Evolutionary conservation across 192 early-diverging fungal species (phyloP), one percentile per base, ranked within the genome.

Genomic region (Diversispora epigaea): DNA sequence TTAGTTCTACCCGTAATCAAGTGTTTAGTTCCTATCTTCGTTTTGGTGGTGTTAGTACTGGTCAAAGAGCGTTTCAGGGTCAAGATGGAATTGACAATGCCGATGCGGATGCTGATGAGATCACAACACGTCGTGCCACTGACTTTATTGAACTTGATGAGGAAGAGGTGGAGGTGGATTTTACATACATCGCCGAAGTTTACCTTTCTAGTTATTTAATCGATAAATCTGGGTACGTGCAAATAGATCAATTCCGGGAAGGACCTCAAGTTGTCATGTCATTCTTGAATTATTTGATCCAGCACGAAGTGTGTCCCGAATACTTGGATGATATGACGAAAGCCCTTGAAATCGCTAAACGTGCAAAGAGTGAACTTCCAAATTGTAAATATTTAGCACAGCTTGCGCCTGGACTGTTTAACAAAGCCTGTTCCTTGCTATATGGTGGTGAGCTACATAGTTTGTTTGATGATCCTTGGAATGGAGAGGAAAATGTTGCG

Each of bases 141-240:
- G 84, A 85, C 40, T 60, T n/a, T 3, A 78, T 84, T 12, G 82
- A 83, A 0, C 65, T 81, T 14, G 83, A 85, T 49, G 61, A 71
- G 0, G 84, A 86, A 10, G 81, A 66, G 1, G 67, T 76, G 14
- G 78, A 79, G 46, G 74, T 81, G 32, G 78, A 83, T 14, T 84
- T 83, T 55, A 74, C 79, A 0, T 80, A 83, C 17, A 83, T 84
- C 6, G 84, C 77, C 0, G 79, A 78, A 11, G 83, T 84, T 11
- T 90, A 86, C 58, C 78, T 87, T 22, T 84, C 84, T 0, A 81
- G 86, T n/a, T 72, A 76, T 49, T 85, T 90, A 58, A 76, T 88
- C 43, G 71, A 79, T 10, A 49, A 67, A 47, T 77, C 79, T 15
- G 77, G 80, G 5, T 87, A 86, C 68, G 82, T 90, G 39, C 70